A percentile compares a stretch with the other conserved stretches of the same genome.
phyloP scores from a whole-genome alignment of 495 filamentous ascomycete species.

The Xylaria flabelliformis region DNA sequence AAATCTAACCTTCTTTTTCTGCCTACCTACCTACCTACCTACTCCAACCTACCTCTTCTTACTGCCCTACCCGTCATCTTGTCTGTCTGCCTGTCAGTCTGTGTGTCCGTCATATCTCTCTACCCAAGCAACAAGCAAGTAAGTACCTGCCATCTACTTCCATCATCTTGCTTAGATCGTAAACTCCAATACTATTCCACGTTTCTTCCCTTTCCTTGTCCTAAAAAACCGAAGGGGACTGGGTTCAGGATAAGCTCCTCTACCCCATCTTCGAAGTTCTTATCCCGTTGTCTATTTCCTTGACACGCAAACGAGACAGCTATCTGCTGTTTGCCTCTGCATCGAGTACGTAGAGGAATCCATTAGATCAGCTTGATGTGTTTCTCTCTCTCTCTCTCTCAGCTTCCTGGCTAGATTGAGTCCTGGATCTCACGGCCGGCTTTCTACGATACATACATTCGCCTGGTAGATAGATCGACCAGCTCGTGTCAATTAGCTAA shows the following conservation, averaged over 20 bases:
- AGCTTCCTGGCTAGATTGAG: not conserved
- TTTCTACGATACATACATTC: not conserved
- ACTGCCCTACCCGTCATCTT: constrained; percentile 2
- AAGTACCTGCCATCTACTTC: constrained; percentile 15
- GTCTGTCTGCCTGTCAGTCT: constrained; percentile 1
- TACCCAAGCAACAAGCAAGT: no score
- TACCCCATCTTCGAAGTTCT: not conserved
- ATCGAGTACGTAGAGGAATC: constrained; percentile 17
- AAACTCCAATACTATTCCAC: constrained; percentile 18
- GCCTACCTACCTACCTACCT: not conserved
- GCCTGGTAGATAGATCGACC: not conserved
- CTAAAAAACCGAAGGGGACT: not conserved
- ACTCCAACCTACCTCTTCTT: constrained; percentile 4
- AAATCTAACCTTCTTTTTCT: constrained; percentile 20
- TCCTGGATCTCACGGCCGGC: not conserved
- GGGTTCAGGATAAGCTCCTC: constrained; percentile 12
- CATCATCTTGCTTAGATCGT: constrained; percentile 7
- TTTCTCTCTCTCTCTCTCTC: not conserved
- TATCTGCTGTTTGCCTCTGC: constrained; percentile 3
- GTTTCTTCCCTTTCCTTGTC: constrained; percentile 6
- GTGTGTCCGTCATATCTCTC: not conserved
- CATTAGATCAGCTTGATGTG: not conserved
- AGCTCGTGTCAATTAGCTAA: constrained; percentile 17
- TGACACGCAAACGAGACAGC: constrained; percentile 11
- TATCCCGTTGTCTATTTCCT: not conserved